Base-by-base conservation (phyloP, 768 basidiomycete genomes). In the Lentinula detonsa region DNA sequence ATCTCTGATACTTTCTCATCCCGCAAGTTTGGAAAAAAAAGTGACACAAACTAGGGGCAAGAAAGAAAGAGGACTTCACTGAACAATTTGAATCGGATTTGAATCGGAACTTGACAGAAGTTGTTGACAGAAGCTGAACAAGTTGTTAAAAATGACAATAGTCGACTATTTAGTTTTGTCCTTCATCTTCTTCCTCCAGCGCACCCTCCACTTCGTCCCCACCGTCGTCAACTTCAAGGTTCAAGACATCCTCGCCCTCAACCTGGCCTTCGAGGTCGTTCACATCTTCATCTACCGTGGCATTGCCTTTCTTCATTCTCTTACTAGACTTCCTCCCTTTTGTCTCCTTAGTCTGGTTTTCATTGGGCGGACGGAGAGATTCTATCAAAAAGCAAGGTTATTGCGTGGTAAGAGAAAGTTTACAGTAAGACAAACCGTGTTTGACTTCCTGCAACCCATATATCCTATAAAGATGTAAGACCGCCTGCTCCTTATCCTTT, bases 401-500 rank as follows among this genome's bases (percentile, higher is more conserved):
- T 45, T 7, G 8, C 37, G 16, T 23, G n/a, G 15, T 16, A 43
- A 42, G 23, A 35, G 35, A 1, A 35, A 9, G 4, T 13, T 11
- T 15, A 60, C 11, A 8, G 46, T 5, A 34, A 21, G 48, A 70
- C 75, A 56, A 60, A 83, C 82, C 85, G 63, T 85, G 73, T 8
- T 79, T 82, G 23, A 92, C 87, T 15, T 85, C 81, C 46, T 85
- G 74, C 4, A 95, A 70, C 50, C 76, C 78, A 66, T 97, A 96
- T 34, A 90, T 86, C 61, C 93, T 72, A 69, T 92, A 86, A 49
- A 96, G 68, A 63, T 95, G 85, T 60, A 97, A 81, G 5, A 97
- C 94, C 1, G 94, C 95, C 69, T 95, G 95, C 70, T 96, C 95
- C 74, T 95, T 91, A 72, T 91, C 91, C 71, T 94, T 93, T 2